phyloP scores from a whole-genome alignment of 2,329 filamentous ascomycete species.

The Colletotrichum sp. region DNA sequence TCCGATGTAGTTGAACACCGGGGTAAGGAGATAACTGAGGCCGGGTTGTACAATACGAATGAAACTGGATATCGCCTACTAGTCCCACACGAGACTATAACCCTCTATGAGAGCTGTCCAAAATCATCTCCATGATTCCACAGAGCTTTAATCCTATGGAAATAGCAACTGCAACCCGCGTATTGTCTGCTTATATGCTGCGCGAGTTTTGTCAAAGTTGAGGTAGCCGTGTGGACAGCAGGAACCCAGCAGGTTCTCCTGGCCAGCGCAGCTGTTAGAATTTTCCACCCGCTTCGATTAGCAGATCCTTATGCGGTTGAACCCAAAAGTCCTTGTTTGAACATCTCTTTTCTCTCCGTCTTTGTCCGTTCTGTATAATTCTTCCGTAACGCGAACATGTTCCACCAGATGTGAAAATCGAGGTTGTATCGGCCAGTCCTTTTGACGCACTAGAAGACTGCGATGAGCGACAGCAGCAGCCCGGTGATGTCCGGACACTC shows the following conservation, averaged over 20 bases:
- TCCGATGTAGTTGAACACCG: not conserved
- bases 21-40: fast-evolving
- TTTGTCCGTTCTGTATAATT: no score
- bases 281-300: fast-evolving
- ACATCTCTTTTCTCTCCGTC: no score
- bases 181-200: fast-evolving
- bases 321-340: no score
- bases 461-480: not conserved
- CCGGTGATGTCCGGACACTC: fast-evolving
- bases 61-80: not conserved
- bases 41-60: not conserved
- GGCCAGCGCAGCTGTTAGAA: not conserved
- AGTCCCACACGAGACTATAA: not conserved
- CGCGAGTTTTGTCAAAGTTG: fast-evolving
- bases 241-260: not conserved
- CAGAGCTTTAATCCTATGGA: no score
- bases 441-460: no score
- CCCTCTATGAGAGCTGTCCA: not conserved
- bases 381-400: no score
- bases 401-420: not conserved
- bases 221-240: not conserved
- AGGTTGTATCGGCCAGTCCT: no score
- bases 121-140: not conserved
- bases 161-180: fast-evolving
- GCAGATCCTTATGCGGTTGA: no score